These are phyloP conservation scores for Baudoinia panamericana DNA, from an alignment of 495 filamentous ascomycete genomes.

Conservation along the genomic window DNA sequence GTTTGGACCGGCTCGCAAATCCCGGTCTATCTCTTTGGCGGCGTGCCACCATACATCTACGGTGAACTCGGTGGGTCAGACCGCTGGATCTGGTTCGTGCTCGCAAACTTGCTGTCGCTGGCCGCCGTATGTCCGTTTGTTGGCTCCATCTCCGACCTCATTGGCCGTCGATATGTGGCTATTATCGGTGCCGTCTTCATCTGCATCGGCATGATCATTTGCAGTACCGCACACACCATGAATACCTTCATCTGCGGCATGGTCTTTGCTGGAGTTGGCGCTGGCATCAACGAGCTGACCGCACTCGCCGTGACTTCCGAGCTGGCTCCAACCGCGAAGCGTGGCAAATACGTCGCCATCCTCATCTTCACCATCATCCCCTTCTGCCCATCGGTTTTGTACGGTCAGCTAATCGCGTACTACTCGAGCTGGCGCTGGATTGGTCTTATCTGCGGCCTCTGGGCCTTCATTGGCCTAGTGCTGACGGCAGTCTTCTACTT, in stretches of 20 bases:
- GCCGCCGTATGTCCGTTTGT: slow-evolving; percentile 63
- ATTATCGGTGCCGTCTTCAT: slow-evolving; percentile 48
- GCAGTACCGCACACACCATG: slow-evolving; percentile 51
- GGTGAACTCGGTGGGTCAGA: slow-evolving; percentile 50
- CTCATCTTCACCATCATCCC: slow-evolving; percentile 58
- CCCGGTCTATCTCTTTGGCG: slow-evolving; percentile 26
- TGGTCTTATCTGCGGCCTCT: slow-evolving; percentile 46
- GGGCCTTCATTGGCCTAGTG: slow-evolving; percentile 48
- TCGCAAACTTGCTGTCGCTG: slow-evolving; percentile 54
- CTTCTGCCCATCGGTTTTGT: slow-evolving; percentile 56
- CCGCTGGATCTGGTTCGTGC: slow-evolving; percentile 61
- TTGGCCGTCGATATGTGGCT: slow-evolving; percentile 58
- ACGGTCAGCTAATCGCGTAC: slow-evolving; percentile 52
- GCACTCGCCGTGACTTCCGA: slow-evolving; percentile 55
- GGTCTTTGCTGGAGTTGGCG: slow-evolving; percentile 48
- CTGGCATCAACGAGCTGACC: slow-evolving; percentile 53
- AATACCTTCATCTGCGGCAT: slow-evolving; percentile 51
- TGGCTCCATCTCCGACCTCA: slow-evolving; percentile 56
- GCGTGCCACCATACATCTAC: slow-evolving; percentile 49
- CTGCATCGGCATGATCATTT: slow-evolving; percentile 53
- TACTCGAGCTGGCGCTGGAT: slow-evolving; percentile 51
- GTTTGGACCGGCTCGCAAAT: slow-evolving; percentile 28
- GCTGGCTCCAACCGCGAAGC: slow-evolving; percentile 52
- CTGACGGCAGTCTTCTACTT: slow-evolving; percentile 53
- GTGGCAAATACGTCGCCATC: slow-evolving; percentile 56